Evolutionary conservation across 2,329 filamentous ascomycete species (phyloP).

Genomic region (Moelleriella libera): DNA sequence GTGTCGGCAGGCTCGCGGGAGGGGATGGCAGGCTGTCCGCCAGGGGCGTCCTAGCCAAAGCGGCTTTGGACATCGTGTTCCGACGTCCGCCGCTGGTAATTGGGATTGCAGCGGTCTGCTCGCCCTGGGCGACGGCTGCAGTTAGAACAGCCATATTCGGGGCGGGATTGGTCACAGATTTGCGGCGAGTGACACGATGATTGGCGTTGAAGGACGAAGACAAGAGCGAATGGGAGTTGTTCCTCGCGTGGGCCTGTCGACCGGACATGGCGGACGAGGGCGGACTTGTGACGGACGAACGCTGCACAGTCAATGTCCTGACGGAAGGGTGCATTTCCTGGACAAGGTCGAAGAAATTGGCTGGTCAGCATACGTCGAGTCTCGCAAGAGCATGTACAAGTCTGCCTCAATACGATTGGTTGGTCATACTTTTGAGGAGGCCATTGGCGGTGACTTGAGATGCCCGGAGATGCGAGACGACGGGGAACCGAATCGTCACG

Average conservation of each 20-base stretch:
- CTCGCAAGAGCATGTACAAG: constrained; percentile 15
- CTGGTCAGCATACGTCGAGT: constrained; percentile 19
- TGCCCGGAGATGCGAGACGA: constrained; percentile 19
- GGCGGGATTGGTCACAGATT: constrained; percentile 72
- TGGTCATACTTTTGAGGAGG: constrained; percentile 45
- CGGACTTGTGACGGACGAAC: constrained; percentile 43
- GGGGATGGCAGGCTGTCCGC: constrained; percentile 46
- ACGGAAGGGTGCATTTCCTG: constrained; percentile 53
- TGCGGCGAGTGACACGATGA: constrained; percentile 81
- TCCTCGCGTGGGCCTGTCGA: constrained; percentile 55
- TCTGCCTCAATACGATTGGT: constrained; percentile 12
- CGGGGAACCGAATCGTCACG: constrained; percentile 16
- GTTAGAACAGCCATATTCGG: constrained; percentile 64
- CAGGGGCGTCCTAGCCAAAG: constrained; percentile 9
- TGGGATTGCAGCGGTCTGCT: constrained; percentile 37
- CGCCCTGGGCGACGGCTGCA: constrained; percentile 56
- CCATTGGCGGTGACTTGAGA: constrained; percentile 34
- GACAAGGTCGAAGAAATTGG: constrained; percentile 6
- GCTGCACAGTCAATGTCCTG: constrained; percentile 52
- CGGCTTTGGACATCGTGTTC: constrained; percentile 53
- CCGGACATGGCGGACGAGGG: constrained; percentile 41
- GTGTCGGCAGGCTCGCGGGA: constrained; percentile 53
- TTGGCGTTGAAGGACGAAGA: constrained; percentile 62
- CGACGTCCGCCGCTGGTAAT: constrained; percentile 47
- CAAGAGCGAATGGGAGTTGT: constrained; percentile 71